phyloP scores from a whole-genome alignment of 2,329 filamentous ascomycete species.

The Mollisia scopiformis region DNA sequence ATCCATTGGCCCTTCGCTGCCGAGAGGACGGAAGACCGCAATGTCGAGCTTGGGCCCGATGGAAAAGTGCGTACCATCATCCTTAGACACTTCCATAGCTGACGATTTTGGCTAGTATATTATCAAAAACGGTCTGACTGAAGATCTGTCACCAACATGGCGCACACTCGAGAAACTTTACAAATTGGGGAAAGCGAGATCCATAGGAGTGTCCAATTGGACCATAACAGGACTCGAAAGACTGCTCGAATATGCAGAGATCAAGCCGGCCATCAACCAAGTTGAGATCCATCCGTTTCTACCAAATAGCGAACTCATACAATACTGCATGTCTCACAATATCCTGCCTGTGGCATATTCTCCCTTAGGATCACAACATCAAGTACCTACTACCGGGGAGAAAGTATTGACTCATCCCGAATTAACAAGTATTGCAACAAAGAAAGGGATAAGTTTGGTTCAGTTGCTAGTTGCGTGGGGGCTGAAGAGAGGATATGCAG shows the following conservation, averaged over 20 bases:
- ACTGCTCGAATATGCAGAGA: constrained; percentile 49
- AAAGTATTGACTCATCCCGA: constrained; percentile 61
- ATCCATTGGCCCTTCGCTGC: constrained; percentile 81
- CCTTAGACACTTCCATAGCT: constrained; percentile 16
- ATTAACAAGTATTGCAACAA: constrained; percentile 62
- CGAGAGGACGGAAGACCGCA: constrained; percentile 78
- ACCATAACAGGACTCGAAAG: constrained; percentile 55
- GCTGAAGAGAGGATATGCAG: constrained; percentile 3
- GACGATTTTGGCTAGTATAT: constrained; percentile 51
- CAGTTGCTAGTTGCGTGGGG: constrained; percentile 7
- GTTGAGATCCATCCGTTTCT: constrained; percentile 76
- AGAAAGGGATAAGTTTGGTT: constrained; percentile 47
- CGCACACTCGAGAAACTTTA: constrained; percentile 72
- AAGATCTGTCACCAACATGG: constrained; percentile 69
- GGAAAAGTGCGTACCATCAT: constrained; percentile 45
- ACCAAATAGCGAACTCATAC: constrained; percentile 69
- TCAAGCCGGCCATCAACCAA: constrained; percentile 55
- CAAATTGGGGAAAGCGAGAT: constrained; percentile 57
- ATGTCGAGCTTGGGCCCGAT: constrained; percentile 51
- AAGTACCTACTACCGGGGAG: constrained; percentile 65
- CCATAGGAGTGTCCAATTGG: constrained; percentile 64
- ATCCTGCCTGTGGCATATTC: constrained; percentile 77
- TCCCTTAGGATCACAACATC: constrained; percentile 64
- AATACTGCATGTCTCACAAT: constrained; percentile 67
- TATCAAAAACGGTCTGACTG: constrained; percentile 64